These are phyloP conservation scores for Cutaneotrichosporon daszewskae DNA, from an alignment of 1,284 basidiomycete species.

Conservation along the genomic window DNA sequence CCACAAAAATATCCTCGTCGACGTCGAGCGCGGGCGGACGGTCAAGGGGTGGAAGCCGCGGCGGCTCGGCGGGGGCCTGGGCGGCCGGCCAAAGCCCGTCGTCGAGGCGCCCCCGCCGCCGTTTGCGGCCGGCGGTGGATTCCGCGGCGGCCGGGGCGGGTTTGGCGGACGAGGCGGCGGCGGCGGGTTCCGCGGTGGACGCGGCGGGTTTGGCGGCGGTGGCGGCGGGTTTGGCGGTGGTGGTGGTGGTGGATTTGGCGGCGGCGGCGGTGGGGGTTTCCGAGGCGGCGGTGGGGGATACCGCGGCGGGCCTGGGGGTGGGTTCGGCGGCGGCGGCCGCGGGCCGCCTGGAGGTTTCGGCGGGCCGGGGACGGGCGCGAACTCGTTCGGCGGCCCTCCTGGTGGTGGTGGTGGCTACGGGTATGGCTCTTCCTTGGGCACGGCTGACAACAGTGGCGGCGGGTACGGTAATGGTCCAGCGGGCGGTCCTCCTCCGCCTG, in stretches of 20 bases:
- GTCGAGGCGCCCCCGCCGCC: constrained; percentile 16
- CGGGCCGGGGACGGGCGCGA: background rate
- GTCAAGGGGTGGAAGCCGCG: constrained; percentile 98
- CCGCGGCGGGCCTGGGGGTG: constrained; percentile 41
- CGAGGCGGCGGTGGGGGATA: constrained; percentile 38
- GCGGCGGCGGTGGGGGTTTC: constrained; percentile 20
- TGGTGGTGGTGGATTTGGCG: constrained; percentile 18
- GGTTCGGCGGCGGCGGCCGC: constrained; percentile 13
- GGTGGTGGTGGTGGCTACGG: constrained; percentile 58
- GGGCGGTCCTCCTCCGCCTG: background rate
- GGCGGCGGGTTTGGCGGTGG: constrained; percentile 26
- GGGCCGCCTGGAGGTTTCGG: constrained; percentile 2
- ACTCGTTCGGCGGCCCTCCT: constrained; percentile 21
- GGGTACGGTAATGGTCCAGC: too few species aligned
- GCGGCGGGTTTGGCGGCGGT: constrained; percentile 18
- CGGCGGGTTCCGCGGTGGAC: constrained; percentile 18
- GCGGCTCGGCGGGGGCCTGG: constrained; percentile 88
- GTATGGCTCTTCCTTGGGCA: constrained; percentile 36
- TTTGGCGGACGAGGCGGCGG: constrained; percentile 25
- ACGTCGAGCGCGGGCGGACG: constrained; percentile 95
- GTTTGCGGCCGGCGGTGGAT: constrained; percentile 17
- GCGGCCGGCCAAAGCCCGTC: constrained; percentile 84
- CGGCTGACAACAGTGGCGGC: background rate
- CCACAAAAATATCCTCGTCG: constrained; percentile 90
- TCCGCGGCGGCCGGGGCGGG: constrained; percentile 25